Evolutionary conservation across 1,284 basidiomycete species (phyloP).

Genomic region (Exobasidium cylindrosporum): DNA sequence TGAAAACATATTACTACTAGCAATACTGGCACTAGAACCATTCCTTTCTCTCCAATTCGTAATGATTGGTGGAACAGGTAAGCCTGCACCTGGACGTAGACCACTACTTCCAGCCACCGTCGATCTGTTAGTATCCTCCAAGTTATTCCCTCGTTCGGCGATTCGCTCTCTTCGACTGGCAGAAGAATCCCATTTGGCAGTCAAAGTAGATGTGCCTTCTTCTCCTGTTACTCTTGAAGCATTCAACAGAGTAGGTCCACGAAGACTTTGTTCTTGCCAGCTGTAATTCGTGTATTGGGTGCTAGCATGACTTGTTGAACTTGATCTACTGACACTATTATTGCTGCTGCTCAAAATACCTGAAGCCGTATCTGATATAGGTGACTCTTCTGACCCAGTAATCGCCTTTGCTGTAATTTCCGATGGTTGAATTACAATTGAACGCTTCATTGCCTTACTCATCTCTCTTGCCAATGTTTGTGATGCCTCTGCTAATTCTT

Average conservation of each 20-base stretch:
- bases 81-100: slow-evolving; percentile 18
- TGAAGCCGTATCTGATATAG: neutral
- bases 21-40: slow-evolving; percentile 24
- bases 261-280: slow-evolving; percentile 9
- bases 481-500: slow-evolving; percentile 36
- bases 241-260: neutral
- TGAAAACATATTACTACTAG: slow-evolving; percentile 27
- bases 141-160: neutral
- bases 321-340: slow-evolving; percentile 4
- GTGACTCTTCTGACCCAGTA: neutral
- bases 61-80: slow-evolving; percentile 22
- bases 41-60: slow-evolving; percentile 41
- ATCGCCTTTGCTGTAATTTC: neutral
- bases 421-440: neutral
- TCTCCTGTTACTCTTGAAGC: neutral
- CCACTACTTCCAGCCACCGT: slow-evolving; percentile 24
- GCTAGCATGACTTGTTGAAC: neutral
- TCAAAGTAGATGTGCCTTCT: neutral
- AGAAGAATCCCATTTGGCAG: slow-evolving; percentile 30
- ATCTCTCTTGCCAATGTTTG: slow-evolving; percentile 40
- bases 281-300: slow-evolving; percentile 20
- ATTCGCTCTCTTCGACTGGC: slow-evolving; percentile 36
- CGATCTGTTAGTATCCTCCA: neutral
- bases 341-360: neutral
- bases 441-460: slow-evolving; percentile 32